Evolutionary conservation across 441 rosid species (phyloP), one percentile per base, ranked within the genome.

Genomic region (Capsella rubella): DNA sequence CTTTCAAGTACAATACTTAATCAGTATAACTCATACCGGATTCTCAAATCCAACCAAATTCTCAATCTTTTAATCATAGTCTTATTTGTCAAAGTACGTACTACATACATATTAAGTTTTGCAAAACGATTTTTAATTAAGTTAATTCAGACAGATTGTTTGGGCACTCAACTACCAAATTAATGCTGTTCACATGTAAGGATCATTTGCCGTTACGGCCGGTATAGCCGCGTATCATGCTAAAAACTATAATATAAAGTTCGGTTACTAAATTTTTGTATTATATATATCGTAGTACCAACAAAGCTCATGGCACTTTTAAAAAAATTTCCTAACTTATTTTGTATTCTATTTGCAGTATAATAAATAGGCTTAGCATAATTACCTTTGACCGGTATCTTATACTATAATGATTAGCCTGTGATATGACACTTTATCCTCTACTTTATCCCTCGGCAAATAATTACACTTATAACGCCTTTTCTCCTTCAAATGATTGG

Each of bases 201-300:
- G 69, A 87, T 90, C 87, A 81, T 83, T 83, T 83, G 85, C 80
- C 74, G 84, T 88, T 86, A 83, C 79, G 85, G 75, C 77, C 71
- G 84, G 86, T 86, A 82, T 79, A 69, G 79, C 86, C 88, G 86
- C 85, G 71, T 83, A 84, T 81, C 82, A 79, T 69, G 76, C 69
- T 72, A 34, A 14, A 62, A 40, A 25, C 10, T 16, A 46, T 8
- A 45, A 37, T 21, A 47, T 43, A 29, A 51, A 59, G 5, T 21
- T 50, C 47, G 51, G 64, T 78, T 60, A 67, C 46, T 59, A 60
- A 72, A 66, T 34, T 34, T 61, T 34, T 61, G 64, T 67, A 66
- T 66, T 52, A 34, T 59, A 60, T 72, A 51, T 18, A 57, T 64
- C 46, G 11, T 68, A 61, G 49, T 61, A 62, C 74, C 67, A 67